Percentiles rank a stretch among this genome's conserved stretches.
Conservation (phyloP, 768 basidiomycete species). For the Pluteus cervinus region DNA sequence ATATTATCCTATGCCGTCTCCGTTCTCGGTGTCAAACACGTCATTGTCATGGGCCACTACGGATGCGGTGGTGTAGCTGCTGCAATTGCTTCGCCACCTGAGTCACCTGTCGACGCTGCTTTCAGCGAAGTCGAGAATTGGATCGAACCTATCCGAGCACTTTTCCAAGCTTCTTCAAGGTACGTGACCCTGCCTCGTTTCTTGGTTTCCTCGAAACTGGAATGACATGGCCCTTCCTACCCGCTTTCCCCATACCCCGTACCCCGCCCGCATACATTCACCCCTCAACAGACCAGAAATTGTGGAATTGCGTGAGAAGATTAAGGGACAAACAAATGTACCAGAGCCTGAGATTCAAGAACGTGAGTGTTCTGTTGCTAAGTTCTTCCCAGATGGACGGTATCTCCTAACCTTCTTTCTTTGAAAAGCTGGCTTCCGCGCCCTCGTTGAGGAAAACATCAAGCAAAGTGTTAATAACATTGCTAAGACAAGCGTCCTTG, state of each 20-base stretch:
- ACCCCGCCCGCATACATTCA: no score
- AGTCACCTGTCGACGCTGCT: constrained; percentile 16
- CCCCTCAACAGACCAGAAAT: constrained; percentile 26
- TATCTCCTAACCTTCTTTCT: not conserved
- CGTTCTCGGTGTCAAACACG: constrained; percentile 28
- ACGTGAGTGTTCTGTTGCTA: constrained; percentile 16
- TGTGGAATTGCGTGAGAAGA: constrained; percentile 23
- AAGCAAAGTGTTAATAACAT: constrained; percentile 19
- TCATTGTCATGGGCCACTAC: constrained; percentile 39
- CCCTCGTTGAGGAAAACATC: constrained; percentile 39
- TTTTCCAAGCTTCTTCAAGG: constrained; percentile 29
- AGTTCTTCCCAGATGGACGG: not conserved
- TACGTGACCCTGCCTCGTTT: constrained; percentile 8
- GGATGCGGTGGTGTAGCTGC: constrained; percentile 37
- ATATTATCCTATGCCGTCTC: constrained; percentile 34
- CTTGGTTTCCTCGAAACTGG: not conserved
- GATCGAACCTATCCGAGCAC: constrained; percentile 32
- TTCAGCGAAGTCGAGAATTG: constrained; percentile 31
- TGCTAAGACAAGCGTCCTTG: constrained; percentile 12
- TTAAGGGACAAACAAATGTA: constrained; percentile 9
- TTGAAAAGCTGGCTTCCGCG: constrained; percentile 30
- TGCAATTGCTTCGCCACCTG: constrained; percentile 22
- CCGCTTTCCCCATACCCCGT: no score
- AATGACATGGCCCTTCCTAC: no score
- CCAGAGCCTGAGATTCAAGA: constrained; percentile 23